Percentiles rank a stretch among this genome's conserved stretches.
phyloP scores from a whole-genome alignment of 1,284 basidiomycete genomes.

The Porogramme epimiltina region DNA sequence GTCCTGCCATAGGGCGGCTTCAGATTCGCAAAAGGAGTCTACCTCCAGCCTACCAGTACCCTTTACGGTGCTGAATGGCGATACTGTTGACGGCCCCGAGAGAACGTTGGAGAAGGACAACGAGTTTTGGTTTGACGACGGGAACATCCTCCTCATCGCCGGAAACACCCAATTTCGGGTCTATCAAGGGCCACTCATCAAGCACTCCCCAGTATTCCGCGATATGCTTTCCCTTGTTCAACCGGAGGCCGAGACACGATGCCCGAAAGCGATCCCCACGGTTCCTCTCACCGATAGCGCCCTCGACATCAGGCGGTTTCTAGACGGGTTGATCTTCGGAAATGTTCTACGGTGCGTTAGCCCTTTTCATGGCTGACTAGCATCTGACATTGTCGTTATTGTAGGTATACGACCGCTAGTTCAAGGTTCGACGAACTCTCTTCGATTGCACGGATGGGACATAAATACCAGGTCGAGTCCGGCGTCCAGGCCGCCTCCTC shows the following conservation, averaged over 20 bases:
- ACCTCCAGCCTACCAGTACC: too few relatives aligned
- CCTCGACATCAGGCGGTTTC: neutral
- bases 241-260: neutral
- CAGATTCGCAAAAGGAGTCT: too few relatives aligned
- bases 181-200: slow-evolving; percentile 7
- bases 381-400: too few relatives aligned
- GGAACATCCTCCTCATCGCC: slow-evolving; percentile 4
- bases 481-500: neutral
- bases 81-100: too few relatives aligned
- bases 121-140: slow-evolving; percentile 10
- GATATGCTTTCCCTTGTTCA: slow-evolving; percentile 7
- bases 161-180: slow-evolving; percentile 2
- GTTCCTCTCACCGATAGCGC: neutral
- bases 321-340: neutral
- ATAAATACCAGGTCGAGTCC: neutral
- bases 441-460: neutral
- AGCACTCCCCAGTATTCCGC: slow-evolving; percentile 7
- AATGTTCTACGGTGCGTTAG: neutral
- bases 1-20: too few relatives aligned
- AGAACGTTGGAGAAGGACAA: neutral
- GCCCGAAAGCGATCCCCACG: neutral
- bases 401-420: neutral
- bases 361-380: too few relatives aligned
- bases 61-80: too few relatives aligned
- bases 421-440: neutral